Conservation (phyloP, 176 grass and related monocot genomes). For the Carex myosuroides region DNA sequence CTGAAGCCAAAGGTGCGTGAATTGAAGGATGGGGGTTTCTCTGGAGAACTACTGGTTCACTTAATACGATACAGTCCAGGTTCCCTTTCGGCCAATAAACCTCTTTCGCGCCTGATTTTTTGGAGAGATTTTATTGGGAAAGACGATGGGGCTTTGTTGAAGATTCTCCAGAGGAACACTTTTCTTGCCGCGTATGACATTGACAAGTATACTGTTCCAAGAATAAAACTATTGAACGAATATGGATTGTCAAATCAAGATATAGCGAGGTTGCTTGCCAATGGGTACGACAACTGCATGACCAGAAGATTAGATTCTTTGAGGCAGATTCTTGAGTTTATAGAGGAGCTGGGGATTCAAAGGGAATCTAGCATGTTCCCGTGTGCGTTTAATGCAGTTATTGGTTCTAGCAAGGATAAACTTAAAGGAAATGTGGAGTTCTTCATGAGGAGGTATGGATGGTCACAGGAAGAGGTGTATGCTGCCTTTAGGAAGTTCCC, state of each 20-base stretch:
- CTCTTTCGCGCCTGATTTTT: neutral
- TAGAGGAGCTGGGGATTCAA: too few species aligned
- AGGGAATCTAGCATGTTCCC: too few species aligned
- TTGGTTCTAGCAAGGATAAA: too few species aligned
- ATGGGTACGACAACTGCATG: neutral
- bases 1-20: neutral
- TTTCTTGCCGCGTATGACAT: neutral
- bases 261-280: neutral
- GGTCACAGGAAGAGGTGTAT: too few species aligned
- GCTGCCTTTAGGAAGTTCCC: neutral
- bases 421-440: too few species aligned
- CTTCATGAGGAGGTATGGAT: too few species aligned
- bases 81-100: neutral
- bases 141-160: neutral
- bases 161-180: neutral
- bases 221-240: neutral
- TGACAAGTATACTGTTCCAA: neutral
- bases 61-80: too few species aligned
- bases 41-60: slow-evolving; percentile 12
- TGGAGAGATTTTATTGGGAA: slow-evolving; percentile 10
- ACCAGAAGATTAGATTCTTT: neutral
- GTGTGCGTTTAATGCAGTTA: too few species aligned
- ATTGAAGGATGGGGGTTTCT: slow-evolving; percentile 1
- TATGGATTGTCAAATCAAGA: neutral
- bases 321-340: too few species aligned